Conservation (phyloP, 1,284 basidiomycete species). For the Albatrellus sp. region DNA sequence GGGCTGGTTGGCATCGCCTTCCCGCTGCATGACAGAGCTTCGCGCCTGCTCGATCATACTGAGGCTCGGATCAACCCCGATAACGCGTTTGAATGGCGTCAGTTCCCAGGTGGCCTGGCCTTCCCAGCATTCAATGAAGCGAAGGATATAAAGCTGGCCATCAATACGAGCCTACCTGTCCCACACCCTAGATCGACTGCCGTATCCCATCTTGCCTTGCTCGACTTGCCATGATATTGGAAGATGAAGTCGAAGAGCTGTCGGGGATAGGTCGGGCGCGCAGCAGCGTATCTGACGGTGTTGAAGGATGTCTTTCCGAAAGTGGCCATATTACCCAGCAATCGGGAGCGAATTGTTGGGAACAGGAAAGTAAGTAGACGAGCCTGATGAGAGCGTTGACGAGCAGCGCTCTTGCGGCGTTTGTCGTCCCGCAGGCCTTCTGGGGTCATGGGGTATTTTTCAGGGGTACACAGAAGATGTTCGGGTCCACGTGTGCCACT, state of each 20-base stretch:
- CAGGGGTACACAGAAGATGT: too few relatives aligned
- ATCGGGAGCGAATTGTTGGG: not conserved
- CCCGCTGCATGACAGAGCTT: constrained; percentile 17
- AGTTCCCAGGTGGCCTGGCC: constrained; percentile 61
- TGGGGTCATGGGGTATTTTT: too few relatives aligned
- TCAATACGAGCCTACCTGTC: constrained; percentile 56
- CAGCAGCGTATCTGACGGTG: constrained; percentile 49
- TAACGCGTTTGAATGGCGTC: constrained; percentile 45
- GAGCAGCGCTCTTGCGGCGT: too few relatives aligned
- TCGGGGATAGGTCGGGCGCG: constrained; percentile 56
- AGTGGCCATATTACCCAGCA: constrained; percentile 40
- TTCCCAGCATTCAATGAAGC: constrained; percentile 15
- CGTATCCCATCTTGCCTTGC: constrained; percentile 32
- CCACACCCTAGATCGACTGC: constrained; percentile 78
- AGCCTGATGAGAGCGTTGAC: too few relatives aligned
- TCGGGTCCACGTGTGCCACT: too few relatives aligned
- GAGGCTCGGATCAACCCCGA: constrained; percentile 63
- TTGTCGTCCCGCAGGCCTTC: too few relatives aligned
- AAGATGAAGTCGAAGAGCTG: constrained; percentile 52
- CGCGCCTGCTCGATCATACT: constrained; percentile 65
- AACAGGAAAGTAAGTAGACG: too few relatives aligned
- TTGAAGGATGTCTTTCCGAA: constrained; percentile 56
- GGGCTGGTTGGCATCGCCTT: constrained; percentile 16
- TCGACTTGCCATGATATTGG: constrained; percentile 34
- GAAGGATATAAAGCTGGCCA: not conserved